These are phyloP conservation scores for Halenospora varia DNA, from an alignment of 495 filamentous ascomycete genomes.

Conservation along the genomic window DNA sequence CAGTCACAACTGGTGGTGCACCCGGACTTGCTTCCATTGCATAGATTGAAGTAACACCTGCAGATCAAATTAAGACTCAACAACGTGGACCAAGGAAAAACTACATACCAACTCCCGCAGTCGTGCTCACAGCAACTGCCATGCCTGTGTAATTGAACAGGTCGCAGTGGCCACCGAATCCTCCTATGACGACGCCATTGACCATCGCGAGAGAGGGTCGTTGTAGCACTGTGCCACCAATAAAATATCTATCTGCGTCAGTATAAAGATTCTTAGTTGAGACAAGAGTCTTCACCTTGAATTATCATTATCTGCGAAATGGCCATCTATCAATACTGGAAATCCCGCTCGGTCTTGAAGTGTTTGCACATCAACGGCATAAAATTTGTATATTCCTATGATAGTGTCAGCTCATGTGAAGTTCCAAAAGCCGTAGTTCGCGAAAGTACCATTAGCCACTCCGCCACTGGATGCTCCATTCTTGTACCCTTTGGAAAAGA, in stretches of 20 bases:
- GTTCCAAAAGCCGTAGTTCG: neutral
- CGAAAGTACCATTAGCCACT: conserved; percentile 26
- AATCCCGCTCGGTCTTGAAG: conserved; percentile 34
- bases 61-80: neutral
- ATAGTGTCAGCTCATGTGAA: conserved; percentile 3
- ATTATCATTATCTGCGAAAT: conserved; percentile 35
- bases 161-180: conserved; percentile 44
- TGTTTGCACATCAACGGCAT: conserved; percentile 32
- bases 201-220: conserved; percentile 32
- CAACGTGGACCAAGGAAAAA: no score
- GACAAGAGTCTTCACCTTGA: conserved; percentile 10
- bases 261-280: neutral
- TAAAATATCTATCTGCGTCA: conserved; percentile 29
- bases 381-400: conserved; percentile 29
- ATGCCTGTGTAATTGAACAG: conserved; percentile 43
- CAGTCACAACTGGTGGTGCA: conserved; percentile 25
- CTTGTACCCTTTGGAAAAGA: conserved; percentile 38
- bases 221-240: conserved; percentile 40
- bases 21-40: conserved; percentile 33
- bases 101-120: conserved; percentile 23
- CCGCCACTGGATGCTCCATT: conserved; percentile 25
- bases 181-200: conserved; percentile 31
- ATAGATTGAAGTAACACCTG: conserved; percentile 23
- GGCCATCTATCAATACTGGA: conserved; percentile 36
- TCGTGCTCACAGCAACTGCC: conserved; percentile 32